Base-by-base conservation (phyloP, 345 rosid genomes). In the Arabidopsis thaliana region DNA sequence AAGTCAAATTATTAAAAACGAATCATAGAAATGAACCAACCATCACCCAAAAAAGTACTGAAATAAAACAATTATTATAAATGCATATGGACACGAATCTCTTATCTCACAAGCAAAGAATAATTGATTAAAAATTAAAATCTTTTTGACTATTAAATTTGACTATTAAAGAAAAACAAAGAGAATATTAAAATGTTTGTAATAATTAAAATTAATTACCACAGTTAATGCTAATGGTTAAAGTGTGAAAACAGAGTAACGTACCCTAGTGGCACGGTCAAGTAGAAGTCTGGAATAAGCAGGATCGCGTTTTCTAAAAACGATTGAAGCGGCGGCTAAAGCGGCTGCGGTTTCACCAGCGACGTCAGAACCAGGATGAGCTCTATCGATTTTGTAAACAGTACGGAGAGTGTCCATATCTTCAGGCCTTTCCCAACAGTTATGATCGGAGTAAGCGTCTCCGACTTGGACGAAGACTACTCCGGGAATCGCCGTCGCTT, bases 261-360 rank as follows among this genome's bases (percentile, higher is more conserved):
- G 81, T 83, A 89, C 98, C 95, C 75, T 84, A 46, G 84, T 71
- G 71, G 97, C 97, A 5, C 94, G 86, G 38, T 81, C 83, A 75
- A 95, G 96, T 42, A 95, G 73, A 58, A 81, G 78, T 49, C 90
- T 68, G 2, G 99, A 92, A 80, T 92, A 95, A 32, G 81, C 75
- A 23, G 92, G 93, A 82, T 95, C 96, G 56, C 97, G 93, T 69
- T 87, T 86, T 59, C 91, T 80, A 78, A 95, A 95, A 50, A 95
- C 97, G 63, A 91, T 91, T 7, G 98, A 94, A 10, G 97, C 97
- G 2, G 97, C 98, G 46, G 98, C 97, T 62, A 94, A 74, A 4
- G 99, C 99, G 7, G 99, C 97, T 14, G 97, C 97, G 8, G 97
- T 95, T 82, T 95, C 99, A 1, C 97, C 97, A 2, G 97, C 99